phyloP scores from a whole-genome alignment of 352 stramenopile genomes.

The Aphanomyces invadans region DNA sequence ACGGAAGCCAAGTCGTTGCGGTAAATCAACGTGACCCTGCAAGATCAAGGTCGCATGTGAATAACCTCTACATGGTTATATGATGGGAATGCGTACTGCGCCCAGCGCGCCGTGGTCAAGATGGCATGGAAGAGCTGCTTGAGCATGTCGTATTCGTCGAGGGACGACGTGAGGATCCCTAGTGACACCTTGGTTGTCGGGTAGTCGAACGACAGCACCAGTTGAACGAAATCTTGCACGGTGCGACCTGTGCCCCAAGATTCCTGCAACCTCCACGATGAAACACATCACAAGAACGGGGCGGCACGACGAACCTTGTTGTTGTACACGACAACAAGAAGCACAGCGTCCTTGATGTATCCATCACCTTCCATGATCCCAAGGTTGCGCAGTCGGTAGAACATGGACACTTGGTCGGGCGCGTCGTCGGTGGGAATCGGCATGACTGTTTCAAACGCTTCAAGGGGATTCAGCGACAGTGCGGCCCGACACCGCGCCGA shows the following conservation, averaged over 20 bases:
- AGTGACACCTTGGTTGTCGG: constrained; percentile 31
- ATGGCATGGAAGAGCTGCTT: constrained; percentile 17
- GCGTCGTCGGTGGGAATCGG: not conserved
- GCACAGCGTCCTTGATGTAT: not conserved
- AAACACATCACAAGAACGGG: not conserved
- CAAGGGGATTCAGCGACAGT: not conserved
- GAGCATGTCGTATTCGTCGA: constrained; percentile 29
- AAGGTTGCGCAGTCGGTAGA: not conserved
- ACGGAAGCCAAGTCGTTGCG: constrained; percentile 33
- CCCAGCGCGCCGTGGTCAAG: not conserved
- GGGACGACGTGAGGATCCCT: constrained; percentile 33
- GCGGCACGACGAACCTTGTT: not conserved
- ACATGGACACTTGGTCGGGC: not conserved
- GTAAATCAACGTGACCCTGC: constrained; percentile 31
- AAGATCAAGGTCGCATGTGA: not conserved
- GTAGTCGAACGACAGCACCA: constrained; percentile 31
- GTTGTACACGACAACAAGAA: constrained; percentile 1
- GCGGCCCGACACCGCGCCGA: not conserved
- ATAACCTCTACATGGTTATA: constrained; percentile 17
- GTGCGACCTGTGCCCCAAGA: constrained; percentile 33
- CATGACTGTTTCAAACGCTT: constrained; percentile 2
- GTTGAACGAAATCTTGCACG: constrained; percentile 29
- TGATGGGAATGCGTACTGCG: not conserved
- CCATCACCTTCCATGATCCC: not conserved
- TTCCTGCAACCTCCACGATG: not conserved